Conservation (phyloP, 2,329 filamentous ascomycete species). For the Orbilia brochopaga region DNA sequence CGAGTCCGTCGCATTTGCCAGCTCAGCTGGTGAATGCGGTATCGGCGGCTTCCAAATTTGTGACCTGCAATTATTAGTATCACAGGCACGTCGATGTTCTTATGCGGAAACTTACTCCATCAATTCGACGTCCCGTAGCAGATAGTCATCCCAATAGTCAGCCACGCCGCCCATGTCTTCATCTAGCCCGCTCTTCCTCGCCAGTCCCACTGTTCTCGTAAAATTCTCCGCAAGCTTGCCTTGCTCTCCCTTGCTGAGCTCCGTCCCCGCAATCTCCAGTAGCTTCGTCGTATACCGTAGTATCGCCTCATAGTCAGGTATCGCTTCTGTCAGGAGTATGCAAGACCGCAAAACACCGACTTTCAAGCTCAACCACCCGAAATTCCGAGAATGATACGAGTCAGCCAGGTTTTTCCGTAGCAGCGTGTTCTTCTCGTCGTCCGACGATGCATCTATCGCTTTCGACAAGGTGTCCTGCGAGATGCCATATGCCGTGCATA, state of each 20-base stretch:
- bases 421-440: constrained; percentile 60
- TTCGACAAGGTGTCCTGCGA: constrained; percentile 56
- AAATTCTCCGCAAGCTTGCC: constrained; percentile 83
- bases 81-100: not conserved
- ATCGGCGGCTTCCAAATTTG: constrained; percentile 64
- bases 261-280: constrained; percentile 78
- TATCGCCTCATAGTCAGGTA: constrained; percentile 91
- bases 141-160: constrained; percentile 96
- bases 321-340: constrained; percentile 89
- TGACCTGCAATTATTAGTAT: constrained; percentile 37
- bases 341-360: constrained; percentile 86
- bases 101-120: constrained; percentile 55
- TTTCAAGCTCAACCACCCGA: constrained; percentile 81
- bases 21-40: constrained; percentile 66
- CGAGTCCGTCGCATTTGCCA: constrained; percentile 59
- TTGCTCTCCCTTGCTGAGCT: constrained; percentile 81
- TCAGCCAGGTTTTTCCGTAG: constrained; percentile 58
- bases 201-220: constrained; percentile 78
- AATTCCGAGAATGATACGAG: constrained; percentile 58
- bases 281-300: constrained; percentile 84
- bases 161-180: constrained; percentile 66
- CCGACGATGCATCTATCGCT: constrained; percentile 17
- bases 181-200: constrained; percentile 73
- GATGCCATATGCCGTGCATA: constrained; percentile 71
- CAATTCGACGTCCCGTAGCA: constrained; percentile 77